These are phyloP conservation scores for Eucalyptus viminalis DNA, from an alignment of 345 rosid genomes.

Conservation along the genomic window DNA sequence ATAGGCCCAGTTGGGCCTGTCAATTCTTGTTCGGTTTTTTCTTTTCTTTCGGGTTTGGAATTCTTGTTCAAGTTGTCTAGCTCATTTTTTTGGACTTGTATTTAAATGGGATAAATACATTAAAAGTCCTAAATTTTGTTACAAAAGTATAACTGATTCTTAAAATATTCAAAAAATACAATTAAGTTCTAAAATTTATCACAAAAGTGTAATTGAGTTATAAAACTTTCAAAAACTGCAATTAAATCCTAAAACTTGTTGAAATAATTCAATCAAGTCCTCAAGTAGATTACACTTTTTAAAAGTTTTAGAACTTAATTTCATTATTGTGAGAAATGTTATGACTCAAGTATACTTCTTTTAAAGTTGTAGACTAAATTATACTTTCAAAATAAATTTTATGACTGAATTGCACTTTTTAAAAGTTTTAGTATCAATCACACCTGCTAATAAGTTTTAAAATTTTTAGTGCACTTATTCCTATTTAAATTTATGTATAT, in stretches of 20 bases:
- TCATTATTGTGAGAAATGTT: accelerated
- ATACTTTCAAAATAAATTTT: accelerated
- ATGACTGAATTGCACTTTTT: no score
- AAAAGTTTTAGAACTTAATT: accelerated
- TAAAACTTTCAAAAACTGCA: accelerated
- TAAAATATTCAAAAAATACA: no score
- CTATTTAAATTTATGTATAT: no score
- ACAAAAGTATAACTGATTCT: accelerated
- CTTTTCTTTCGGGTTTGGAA: not conserved
- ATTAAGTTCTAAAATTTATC: accelerated
- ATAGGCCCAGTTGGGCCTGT: not conserved
- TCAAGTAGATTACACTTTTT: accelerated
- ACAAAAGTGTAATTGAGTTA: accelerated
- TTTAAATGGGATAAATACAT: accelerated
- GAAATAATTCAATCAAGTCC: accelerated
- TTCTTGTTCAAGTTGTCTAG: not conserved
- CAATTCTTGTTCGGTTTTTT: not conserved
- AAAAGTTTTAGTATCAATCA: no score
- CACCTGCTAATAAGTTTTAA: no score
- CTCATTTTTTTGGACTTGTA: not conserved
- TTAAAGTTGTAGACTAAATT: no score
- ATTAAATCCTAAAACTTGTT: accelerated
- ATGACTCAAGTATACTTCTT: no score
- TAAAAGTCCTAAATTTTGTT: accelerated
- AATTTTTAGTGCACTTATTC: no score